phyloP scores from a whole-genome alignment of 129 eudicot species.

The Centella asiatica region DNA sequence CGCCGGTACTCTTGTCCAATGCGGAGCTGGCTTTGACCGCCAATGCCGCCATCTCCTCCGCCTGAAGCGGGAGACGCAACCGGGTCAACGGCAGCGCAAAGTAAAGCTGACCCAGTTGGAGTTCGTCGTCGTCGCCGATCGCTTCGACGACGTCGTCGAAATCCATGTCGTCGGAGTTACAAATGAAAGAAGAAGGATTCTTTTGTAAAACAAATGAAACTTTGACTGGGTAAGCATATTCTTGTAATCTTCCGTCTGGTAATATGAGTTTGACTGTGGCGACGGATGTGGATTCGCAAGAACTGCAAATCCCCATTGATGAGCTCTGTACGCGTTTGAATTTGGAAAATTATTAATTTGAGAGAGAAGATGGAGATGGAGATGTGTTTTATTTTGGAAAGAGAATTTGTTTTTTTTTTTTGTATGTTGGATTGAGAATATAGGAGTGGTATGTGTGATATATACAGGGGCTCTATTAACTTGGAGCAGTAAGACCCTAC shows the following conservation, averaged over 20 bases:
- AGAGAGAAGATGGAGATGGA: neutral
- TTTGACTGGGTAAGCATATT: conserved; percentile 66
- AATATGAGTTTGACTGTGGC: conserved; percentile 64
- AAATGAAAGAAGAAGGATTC: conserved; percentile 58
- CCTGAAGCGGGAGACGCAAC: conserved; percentile 43
- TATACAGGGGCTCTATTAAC: too few relatives aligned
- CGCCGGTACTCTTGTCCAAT: conserved; percentile 40
- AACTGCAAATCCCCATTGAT: conserved; percentile 78
- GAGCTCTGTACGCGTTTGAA: too few relatives aligned
- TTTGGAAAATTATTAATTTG: neutral
- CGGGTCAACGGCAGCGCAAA: conserved; percentile 68
- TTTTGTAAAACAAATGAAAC: conserved; percentile 55
- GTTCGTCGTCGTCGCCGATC: conserved; percentile 49
- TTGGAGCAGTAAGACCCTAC: too few relatives aligned
- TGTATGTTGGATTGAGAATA: too few relatives aligned
- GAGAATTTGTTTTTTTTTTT: too few relatives aligned
- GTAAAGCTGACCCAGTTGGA: conserved; percentile 70
- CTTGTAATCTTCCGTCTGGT: conserved; percentile 71
- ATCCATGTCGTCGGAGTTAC: conserved; percentile 95
- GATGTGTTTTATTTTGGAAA: too few relatives aligned
- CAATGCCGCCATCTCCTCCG: conserved; percentile 97
- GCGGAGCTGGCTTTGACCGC: conserved; percentile 94
- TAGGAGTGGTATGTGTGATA: too few relatives aligned
- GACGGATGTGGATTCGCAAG: conserved; percentile 52
- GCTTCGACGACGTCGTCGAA: conserved; percentile 69